Evolutionary conservation across 1,139 yeast species (phyloP), one percentile per base, ranked within the genome.

Genomic region (Tardiomyces digboiensis): DNA sequence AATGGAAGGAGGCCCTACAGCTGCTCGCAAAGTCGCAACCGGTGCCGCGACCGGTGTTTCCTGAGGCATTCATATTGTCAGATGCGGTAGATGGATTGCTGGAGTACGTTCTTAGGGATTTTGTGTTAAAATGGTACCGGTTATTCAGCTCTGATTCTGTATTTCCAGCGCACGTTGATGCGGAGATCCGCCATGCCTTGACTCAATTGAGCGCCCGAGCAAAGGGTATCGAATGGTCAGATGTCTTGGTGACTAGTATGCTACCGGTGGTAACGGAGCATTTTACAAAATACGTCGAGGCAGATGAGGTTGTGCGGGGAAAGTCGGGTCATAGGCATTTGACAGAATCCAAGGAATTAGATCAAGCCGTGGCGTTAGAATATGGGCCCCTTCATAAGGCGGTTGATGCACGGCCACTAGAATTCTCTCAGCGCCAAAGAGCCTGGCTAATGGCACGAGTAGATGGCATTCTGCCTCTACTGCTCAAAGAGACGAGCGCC

Each of bases 181-280:
- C 57, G 0, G 75, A 79, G 43, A 57, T 88, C 22, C 66, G 73
- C 8, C 49, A 54, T 2, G 74, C 76, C 0, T 57, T 78, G 1
- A 53, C 52, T 7, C 62, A 63, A 18, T 49, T 86, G 5, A 70
- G 71, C 19, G 47, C 47, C 1, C 63, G 82, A 37, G 50, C 81
- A 1, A 55, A 52, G 1, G 52, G 57, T 0, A 51, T 79, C 1
- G 87, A 86, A 55, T 64, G 76, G 43, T 72, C 88, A 0, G 72
- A 72, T 40, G 55, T 86, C 29, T 49, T 83, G 2, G 80, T 85
- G 1, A 64, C 78, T 16, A 72, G 71, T 40, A 42, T 85, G 0
- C 47, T 85, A 4, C 96, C 96, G 0, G 56, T 80, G 1, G 20
- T 87, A 1, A 80, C 85, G 1, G 77, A 74, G 16, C 95, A 88